A percentile compares a stretch with the other conserved stretches of the same genome.
Evolutionary conservation across 1,284 basidiomycete species (phyloP).

Genomic region (Trichosporon sp.): DNA sequence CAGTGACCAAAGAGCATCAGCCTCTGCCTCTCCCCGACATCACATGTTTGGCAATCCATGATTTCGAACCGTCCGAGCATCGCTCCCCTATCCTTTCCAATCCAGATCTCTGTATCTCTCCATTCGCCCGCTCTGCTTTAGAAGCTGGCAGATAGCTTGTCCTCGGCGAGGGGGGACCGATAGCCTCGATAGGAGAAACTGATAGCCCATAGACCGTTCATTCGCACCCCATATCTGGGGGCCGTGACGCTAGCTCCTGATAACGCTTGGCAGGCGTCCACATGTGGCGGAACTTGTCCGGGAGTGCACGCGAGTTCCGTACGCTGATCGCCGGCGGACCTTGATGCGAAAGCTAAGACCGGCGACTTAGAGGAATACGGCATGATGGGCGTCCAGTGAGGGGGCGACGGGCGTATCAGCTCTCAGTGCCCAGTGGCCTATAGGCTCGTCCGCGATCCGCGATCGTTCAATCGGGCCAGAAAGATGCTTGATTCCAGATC

Average conservation of each 20-base stretch:
- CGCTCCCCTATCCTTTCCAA: neutral
- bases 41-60: neutral
- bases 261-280: slow-evolving; percentile 7
- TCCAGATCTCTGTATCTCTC: neutral
- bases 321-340: neutral
- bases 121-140: neutral
- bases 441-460: neutral
- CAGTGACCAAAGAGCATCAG: neutral
- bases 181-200: neutral
- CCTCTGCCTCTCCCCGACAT: neutral
- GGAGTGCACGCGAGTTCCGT: neutral
- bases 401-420: neutral
- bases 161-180: neutral
- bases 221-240: neutral
- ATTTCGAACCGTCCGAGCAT: neutral
- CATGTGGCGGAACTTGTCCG: neutral
- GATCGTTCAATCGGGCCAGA: neutral
- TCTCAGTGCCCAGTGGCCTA: neutral
- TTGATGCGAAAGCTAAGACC: neutral
- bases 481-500: neutral
- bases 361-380: neutral
- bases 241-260: neutral
- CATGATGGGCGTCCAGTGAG: too few relatives aligned
- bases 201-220: too few relatives aligned
- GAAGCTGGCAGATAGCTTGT: neutral